Evolutionary conservation across 2,329 filamentous ascomycete genomes (phyloP), one percentile per base, ranked within the genome.

Genomic region (Ilyonectria sp.): DNA sequence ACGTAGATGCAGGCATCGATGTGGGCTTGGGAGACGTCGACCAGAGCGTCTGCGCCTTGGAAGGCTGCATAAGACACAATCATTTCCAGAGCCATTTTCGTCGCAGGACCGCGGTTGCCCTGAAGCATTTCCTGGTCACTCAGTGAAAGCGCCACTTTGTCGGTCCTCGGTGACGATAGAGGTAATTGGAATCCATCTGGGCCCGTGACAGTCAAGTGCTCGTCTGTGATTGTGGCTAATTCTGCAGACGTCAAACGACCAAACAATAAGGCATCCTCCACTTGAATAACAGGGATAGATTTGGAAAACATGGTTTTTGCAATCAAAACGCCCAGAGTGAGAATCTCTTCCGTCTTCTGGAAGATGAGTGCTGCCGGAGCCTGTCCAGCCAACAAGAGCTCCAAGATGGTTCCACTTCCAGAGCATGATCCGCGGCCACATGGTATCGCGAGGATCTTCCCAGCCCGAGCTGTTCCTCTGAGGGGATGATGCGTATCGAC

Each of bases 381-480:
- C 9, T 74, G 78, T 1, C 75, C 75, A 19, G 81, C 82, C 2
- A 86, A 74, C 0, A 86, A 54, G 0, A 86, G 69, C 68, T 86
- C 83, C 6, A 86, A 69, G n/a, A 86, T 77, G 1, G 82, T 80
- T 1, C 78, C 78, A 15, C 84, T 86, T 0, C 83, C 85, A 0
- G 82, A 79, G 47, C 83, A 86, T 7, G 85, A 86, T 2, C 84
- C 84, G 21, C 84, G 80, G n/a, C 84, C 80, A 19, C 79, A 74
- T 0, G 85, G 84, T 15, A 86, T 82, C 1, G 81, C 84, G 0
- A 86, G 75, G 1, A 86, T 72, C 0, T 72, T 71, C 11, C 73
- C 74, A 3, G 76, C 69, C 0, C 86, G 63, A 17, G 55, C 68
- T 6, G 74, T 37, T 0, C 82, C 82, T 7, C 69, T 70, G 2